Percentiles rank a stretch among this genome's conserved stretches.
These are phyloP conservation scores for Calocybe indica DNA, from an alignment of 768 basidiomycete genomes.

Conservation along the genomic window DNA sequence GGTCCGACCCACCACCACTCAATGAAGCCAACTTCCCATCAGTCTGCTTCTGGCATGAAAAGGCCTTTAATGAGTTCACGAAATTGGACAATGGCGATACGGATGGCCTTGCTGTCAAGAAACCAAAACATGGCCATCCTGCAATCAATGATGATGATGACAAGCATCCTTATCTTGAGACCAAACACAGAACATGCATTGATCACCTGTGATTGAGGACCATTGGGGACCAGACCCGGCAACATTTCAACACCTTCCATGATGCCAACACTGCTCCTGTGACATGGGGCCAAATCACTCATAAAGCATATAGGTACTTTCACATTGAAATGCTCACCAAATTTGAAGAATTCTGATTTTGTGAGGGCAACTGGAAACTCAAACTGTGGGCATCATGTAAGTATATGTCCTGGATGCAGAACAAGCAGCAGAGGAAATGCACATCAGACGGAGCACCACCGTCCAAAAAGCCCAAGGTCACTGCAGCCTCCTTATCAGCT, in stretches of 20 bases:
- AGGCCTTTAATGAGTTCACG: neutral
- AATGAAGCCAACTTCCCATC: too few relatives aligned
- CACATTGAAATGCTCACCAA: slow-evolving; percentile 6
- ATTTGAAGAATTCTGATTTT: slow-evolving; percentile 11
- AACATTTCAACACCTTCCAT: slow-evolving; percentile 7
- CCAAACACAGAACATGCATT: slow-evolving; percentile 1
- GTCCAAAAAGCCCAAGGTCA: too few relatives aligned
- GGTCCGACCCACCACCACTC: too few relatives aligned
- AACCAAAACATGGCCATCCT: slow-evolving; percentile 6
- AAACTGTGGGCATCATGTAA: slow-evolving; percentile 3
- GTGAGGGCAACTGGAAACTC: slow-evolving; percentile 12
- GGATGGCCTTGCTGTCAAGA: slow-evolving; percentile 5
- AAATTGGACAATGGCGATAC: slow-evolving; percentile 3
- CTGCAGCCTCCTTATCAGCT: too few relatives aligned
- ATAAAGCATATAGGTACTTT: slow-evolving; percentile 5
- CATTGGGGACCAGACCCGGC: slow-evolving; percentile 4
- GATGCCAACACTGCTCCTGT: neutral
- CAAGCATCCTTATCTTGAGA: slow-evolving; percentile 9
- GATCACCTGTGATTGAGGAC: neutral
- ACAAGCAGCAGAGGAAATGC: neutral
- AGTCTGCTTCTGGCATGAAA: slow-evolving; percentile 4
- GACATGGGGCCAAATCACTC: slow-evolving; percentile 2
- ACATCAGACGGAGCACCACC: too few relatives aligned
- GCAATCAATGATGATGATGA: slow-evolving; percentile 4
- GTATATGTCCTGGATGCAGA: slow-evolving; percentile 8